A percentile compares a stretch with the other conserved stretches of the same genome.
Evolutionary conservation across 2,329 filamentous ascomycete genomes (phyloP).

Genomic region (Dendrostoma leiphaemia): DNA sequence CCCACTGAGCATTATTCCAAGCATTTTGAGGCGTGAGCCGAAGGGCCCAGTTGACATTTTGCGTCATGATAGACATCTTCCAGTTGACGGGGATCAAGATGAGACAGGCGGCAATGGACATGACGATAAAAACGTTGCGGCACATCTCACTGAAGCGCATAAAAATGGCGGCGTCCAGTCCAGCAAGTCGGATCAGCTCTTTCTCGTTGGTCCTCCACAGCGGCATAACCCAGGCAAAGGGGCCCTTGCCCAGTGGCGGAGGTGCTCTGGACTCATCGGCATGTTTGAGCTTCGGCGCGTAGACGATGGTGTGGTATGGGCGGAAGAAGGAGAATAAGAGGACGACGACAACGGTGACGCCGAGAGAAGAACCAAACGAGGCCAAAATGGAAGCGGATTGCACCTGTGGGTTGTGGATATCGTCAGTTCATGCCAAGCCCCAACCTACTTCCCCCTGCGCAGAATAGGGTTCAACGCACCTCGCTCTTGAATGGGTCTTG

Average conservation of each 20-base stretch:
- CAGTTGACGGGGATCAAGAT: slow-evolving; percentile 83
- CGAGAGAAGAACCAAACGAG: slow-evolving; percentile 77
- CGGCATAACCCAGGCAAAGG: slow-evolving; percentile 83
- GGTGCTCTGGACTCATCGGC: slow-evolving; percentile 88
- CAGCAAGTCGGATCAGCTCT: slow-evolving; percentile 75
- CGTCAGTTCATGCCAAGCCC: not conserved
- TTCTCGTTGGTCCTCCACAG: slow-evolving; percentile 76
- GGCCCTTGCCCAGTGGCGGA: slow-evolving; percentile 79
- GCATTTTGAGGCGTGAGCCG: slow-evolving; percentile 60
- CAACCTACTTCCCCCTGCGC: not conserved
- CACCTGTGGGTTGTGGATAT: slow-evolving; percentile 31
- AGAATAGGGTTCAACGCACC: slow-evolving; percentile 32
- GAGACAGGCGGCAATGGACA: slow-evolving; percentile 70
- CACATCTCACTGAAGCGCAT: slow-evolving; percentile 88
- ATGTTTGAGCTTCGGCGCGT: slow-evolving; percentile 91
- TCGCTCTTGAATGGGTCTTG: slow-evolving; percentile 48
- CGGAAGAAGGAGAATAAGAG: slow-evolving; percentile 84
- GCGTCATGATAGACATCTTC: slow-evolving; percentile 40
- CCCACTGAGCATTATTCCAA: slow-evolving; percentile 54
- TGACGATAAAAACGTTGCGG: slow-evolving; percentile 77
- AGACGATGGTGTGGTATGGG: slow-evolving; percentile 88
- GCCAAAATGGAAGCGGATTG: slow-evolving; percentile 66
- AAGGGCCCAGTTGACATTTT: slow-evolving; percentile 47
- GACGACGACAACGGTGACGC: slow-evolving; percentile 70
- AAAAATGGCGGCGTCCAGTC: slow-evolving; percentile 89